Percentiles rank a stretch among this genome's conserved stretches.
phyloP scores from a whole-genome alignment of 352 stramenopile species.

The Phytophthora litchii region DNA sequence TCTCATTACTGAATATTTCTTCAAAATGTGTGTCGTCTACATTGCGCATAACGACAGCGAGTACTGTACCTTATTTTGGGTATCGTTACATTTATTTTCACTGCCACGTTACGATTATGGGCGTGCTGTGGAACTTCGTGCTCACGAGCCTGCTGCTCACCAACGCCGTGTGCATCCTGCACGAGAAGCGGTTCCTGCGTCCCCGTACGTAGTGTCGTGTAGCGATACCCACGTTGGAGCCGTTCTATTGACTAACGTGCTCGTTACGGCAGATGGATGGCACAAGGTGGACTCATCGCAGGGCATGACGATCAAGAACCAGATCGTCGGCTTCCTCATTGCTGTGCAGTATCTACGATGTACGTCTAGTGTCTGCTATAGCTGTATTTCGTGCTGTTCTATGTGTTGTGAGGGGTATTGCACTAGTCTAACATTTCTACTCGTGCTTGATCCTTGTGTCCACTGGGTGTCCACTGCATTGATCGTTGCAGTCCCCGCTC shows the following conservation, averaged over 20 bases:
- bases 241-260: slow-evolving; percentile 1
- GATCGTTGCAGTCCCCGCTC: slow-evolving; percentile 57
- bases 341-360: slow-evolving; percentile 86
- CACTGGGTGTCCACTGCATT: not conserved
- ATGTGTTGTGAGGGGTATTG: not conserved
- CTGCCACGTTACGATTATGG: slow-evolving; percentile 48
- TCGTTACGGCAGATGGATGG: slow-evolving; percentile 69
- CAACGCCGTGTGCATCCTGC: slow-evolving; percentile 87
- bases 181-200: slow-evolving; percentile 89
- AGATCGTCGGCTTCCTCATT: slow-evolving; percentile 84
- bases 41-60: too few relatives aligned
- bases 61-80: slow-evolving; percentile 8
- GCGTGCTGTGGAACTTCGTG: slow-evolving; percentile 90
- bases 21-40: too few relatives aligned
- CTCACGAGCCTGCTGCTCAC: slow-evolving; percentile 86
- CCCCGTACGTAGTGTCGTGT: slow-evolving; percentile 57
- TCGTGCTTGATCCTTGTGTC: too few relatives aligned
- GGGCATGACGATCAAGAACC: slow-evolving; percentile 88
- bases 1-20: too few relatives aligned
- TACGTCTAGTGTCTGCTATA: slow-evolving; percentile 32
- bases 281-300: slow-evolving; percentile 82
- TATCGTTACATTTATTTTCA: not conserved
- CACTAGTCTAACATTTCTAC: slow-evolving; percentile 1
- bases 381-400: not conserved
- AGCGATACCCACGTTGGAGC: not conserved